Conservation (phyloP, 1,284 basidiomycete genomes). For the Ceratobasidium theobromae region DNA sequence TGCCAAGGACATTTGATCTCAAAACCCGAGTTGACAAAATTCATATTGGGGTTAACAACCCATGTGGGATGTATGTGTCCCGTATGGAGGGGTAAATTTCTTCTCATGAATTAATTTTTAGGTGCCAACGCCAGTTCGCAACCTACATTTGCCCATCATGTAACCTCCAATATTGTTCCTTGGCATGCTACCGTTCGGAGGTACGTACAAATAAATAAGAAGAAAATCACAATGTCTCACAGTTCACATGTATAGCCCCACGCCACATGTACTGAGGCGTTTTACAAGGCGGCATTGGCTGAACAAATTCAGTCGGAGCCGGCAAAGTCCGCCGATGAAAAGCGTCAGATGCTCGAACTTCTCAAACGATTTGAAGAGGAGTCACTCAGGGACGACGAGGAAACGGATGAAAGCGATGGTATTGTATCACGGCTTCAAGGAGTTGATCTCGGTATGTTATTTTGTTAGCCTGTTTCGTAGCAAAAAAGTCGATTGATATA, state of each 20-base stretch:
- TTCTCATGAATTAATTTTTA: conserved; percentile 41
- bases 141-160: conserved; percentile 79
- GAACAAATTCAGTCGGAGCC: conserved; percentile 57
- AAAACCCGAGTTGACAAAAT: background rate
- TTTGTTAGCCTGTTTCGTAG: background rate
- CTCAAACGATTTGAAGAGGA: conserved; percentile 71
- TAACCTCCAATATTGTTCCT: conserved; percentile 76
- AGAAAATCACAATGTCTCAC: background rate
- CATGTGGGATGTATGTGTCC: conserved; percentile 28
- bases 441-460: conserved; percentile 63
- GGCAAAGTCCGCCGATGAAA: conserved; percentile 56
- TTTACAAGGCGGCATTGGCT: conserved; percentile 72
- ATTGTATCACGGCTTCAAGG: conserved; percentile 58
- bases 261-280: conserved; percentile 68
- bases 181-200: conserved; percentile 73
- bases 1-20: conserved; percentile 25
- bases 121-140: conserved; percentile 71
- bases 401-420: conserved; percentile 46
- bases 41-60: conserved; percentile 1
- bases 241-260: conserved; percentile 55
- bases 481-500: conserved; percentile 39
- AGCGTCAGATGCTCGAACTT: conserved; percentile 61
- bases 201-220: conserved; percentile 45
- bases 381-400: conserved; percentile 37
- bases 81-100: background rate